These are phyloP conservation scores for Penicillium decumbens DNA, from an alignment of 2,329 filamentous ascomycete genomes.

Conservation along the genomic window DNA sequence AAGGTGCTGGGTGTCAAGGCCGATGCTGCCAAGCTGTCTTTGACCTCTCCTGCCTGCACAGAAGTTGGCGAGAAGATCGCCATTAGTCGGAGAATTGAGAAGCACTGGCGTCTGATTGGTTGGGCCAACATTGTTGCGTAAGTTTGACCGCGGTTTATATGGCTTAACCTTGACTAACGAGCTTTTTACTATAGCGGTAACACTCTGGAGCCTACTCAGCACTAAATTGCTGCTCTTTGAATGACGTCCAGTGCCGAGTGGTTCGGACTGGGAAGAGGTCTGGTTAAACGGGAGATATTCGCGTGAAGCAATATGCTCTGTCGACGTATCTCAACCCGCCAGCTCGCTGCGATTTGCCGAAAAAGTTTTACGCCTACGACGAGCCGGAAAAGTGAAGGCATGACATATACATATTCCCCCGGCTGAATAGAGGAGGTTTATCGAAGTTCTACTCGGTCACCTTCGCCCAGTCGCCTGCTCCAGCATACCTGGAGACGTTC, in stretches of 20 bases:
- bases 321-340: conserved; percentile 13
- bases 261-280: conserved; percentile 6
- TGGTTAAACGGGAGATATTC: conserved; percentile 12
- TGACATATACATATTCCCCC: conserved; percentile 29
- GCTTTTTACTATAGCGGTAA: conserved; percentile 37
- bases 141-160: conserved; percentile 23
- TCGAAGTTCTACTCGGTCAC: conserved; percentile 16
- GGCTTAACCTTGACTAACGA: background rate
- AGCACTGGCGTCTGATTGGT: conserved; percentile 95
- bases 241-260: conserved; percentile 17
- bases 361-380: conserved; percentile 30
- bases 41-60: conserved; percentile 93
- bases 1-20: conserved; percentile 97
- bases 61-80: conserved; percentile 98
- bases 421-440: conserved; percentile 30
- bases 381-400: conserved; percentile 25
- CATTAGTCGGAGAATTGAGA: conserved; percentile 92
- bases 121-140: conserved; percentile 73
- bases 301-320: background rate
- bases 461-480: conserved; percentile 16
- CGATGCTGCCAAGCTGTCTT: conserved; percentile 88
- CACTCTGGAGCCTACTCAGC: conserved; percentile 44
- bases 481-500: conserved; percentile 3
- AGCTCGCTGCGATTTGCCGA: conserved; percentile 21
- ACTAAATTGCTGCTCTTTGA: conserved; percentile 29